Base-by-base conservation (phyloP, 495 filamentous ascomycete genomes). In the Aspergillus panamensis region DNA sequence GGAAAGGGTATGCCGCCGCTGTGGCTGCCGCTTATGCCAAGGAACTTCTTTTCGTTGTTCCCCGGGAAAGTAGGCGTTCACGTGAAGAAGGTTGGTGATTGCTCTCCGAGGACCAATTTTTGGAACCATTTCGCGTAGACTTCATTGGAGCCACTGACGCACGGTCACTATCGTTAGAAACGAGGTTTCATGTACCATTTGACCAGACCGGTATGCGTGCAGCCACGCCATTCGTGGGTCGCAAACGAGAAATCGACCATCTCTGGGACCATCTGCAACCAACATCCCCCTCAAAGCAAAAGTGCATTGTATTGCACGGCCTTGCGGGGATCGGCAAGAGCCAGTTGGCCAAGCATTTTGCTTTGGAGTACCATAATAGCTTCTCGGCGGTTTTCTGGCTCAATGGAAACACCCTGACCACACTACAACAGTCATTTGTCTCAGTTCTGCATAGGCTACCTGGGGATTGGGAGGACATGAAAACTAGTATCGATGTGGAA, bases 261-360 rank as follows among this genome's bases (percentile, higher is more conserved):
- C 55, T 70, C 0, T 65, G 64, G 66, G 48, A 66, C 31, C 58
- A 52, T 56, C 47, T 72, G 30, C 54, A 53, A 20, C 66, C 68
- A 14, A 53, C 29, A 5, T 12, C 53, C 21, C 42, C 59, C 0
- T 19, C 20, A 13, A 52, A 51, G 40, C 68, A 63, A 13, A 69
- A 70, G 45, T 61, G 65, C 54, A 57, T 58, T 13, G 47, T 74
- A 44, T 50, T 73, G 33, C 61, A 73, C 50, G 70, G 75, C 20
- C 66, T 78, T 57, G 71, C 73, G 0, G 73, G 75, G 0, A 70
- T 75, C 5, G 74, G 75, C 19, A 77, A 75, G 50, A 75, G 71
- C 20, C 70, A 78, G 51, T 55, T 78, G 49, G 75, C 70, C 13
- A 63, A 73, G 48, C 67, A 66, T 33, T 75, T 71, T 54, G 69